phyloP scores from a whole-genome alignment of 1,284 basidiomycete species.

The Moesziomyces aphidis region DNA sequence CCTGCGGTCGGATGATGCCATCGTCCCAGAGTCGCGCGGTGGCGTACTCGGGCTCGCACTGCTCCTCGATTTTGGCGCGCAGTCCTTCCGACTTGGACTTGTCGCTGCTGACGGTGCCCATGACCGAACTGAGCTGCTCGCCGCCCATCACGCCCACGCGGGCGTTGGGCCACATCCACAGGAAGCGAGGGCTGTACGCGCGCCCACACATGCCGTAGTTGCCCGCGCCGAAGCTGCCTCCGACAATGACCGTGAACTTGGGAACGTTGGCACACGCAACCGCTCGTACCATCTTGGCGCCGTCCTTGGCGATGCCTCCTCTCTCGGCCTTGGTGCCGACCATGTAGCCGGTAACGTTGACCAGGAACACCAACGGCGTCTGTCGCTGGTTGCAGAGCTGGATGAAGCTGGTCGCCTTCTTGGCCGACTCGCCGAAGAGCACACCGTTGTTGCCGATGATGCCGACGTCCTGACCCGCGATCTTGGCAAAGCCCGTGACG shows the following conservation, averaged over 20 bases:
- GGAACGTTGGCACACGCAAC: conserved; percentile 94
- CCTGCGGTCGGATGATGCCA: conserved; percentile 90
- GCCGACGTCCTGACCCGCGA: conserved; percentile 54
- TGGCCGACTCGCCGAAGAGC: conserved; percentile 88
- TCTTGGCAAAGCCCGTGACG: conserved; percentile 77
- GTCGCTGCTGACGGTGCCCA: conserved; percentile 80
- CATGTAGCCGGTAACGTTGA: conserved; percentile 92
- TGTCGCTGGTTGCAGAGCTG: conserved; percentile 90
- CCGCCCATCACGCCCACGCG: conserved; percentile 97
- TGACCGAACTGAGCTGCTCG: conserved; percentile 89
- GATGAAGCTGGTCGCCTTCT: conserved; percentile 95
- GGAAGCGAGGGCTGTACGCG: conserved; percentile 89
- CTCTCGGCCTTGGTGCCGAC: conserved; percentile 92
- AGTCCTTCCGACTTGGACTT: conserved; percentile 70
- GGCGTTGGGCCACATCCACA: conserved; percentile 99
- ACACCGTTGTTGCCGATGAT: conserved; percentile 95
- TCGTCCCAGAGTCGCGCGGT: conserved; percentile 94
- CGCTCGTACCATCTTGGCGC: conserved; percentile 96
- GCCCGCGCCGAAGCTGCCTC: conserved; percentile 92
- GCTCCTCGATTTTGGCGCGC: conserved; percentile 83
- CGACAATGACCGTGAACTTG: conserved; percentile 93
- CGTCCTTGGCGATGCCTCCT: conserved; percentile 96
- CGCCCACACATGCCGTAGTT: conserved; percentile 75
- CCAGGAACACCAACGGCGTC: conserved; percentile 90
- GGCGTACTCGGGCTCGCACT: conserved; percentile 86